A percentile compares a stretch with the other conserved stretches of the same genome.
These are phyloP conservation scores for Chalciporus chontae DNA, from an alignment of 768 basidiomycete genomes.

Conservation along the genomic window DNA sequence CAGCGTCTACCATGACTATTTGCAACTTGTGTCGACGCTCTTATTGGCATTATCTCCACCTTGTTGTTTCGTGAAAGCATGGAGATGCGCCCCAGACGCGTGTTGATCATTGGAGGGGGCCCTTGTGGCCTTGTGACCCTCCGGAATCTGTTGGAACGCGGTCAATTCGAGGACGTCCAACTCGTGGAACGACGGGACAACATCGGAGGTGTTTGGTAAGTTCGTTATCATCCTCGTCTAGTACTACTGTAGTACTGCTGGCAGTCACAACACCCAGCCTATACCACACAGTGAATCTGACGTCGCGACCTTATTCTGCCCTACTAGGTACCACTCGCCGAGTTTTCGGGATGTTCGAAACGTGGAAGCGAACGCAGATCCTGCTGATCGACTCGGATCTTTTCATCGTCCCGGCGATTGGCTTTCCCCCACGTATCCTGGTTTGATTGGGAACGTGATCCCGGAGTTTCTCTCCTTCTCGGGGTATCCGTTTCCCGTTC, in stretches of 20 bases:
- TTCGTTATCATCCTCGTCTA: neutral
- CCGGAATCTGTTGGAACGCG: slow-evolving; percentile 44
- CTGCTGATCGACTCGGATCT: neutral
- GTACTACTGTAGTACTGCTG: too few relatives aligned
- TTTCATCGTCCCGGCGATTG: slow-evolving; percentile 23
- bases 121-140: slow-evolving; percentile 46
- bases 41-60: neutral
- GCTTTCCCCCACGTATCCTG: slow-evolving; percentile 47
- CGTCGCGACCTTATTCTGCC: neutral
- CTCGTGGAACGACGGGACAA: slow-evolving; percentile 43
- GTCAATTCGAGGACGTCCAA: slow-evolving; percentile 40
- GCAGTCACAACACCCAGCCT: too few relatives aligned
- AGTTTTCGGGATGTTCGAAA: neutral
- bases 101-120: slow-evolving; percentile 47
- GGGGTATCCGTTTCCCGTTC: slow-evolving; percentile 26
- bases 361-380: neutral
- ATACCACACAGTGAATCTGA: neutral
- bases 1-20: neutral
- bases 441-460: slow-evolving; percentile 48
- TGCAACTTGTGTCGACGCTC: neutral
- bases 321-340: slow-evolving; percentile 13
- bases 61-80: neutral
- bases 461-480: slow-evolving; percentile 38
- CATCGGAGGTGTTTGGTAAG: slow-evolving; percentile 51
- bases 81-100: slow-evolving; percentile 5